Evolutionary conservation across 305 asterid species (phyloP), one percentile per base, ranked within the genome.

Genomic region (Solanum hybrid): DNA sequence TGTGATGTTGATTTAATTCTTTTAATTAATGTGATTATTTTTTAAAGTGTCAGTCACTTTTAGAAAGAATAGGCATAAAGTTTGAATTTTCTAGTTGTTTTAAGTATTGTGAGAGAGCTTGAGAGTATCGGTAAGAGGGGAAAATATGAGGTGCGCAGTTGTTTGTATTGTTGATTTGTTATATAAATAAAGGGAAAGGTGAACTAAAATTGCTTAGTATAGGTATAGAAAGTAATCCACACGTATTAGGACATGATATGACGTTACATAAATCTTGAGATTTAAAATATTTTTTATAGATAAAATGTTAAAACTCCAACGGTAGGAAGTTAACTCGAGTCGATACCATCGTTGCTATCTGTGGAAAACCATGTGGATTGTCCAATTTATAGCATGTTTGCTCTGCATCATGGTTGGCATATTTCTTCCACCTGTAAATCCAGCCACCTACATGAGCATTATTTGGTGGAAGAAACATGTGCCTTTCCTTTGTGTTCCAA

Each of bases 401-500:
- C 4, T 51, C 9, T 51, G 67, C 67, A 51, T 51, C 67, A 51
- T 16, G 10, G n/a, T 16, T 51, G 22, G 4, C 10, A 16, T 51
- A 0, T 51, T 51, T 51, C n/a, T 51, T 51, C 22, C 67, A 51
- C 67, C n/a, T 16, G 4, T 16, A 16, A 51, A 51, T 51, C n/a
- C 9, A 16, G n/a, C n/a, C 4, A 51, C 4, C 67, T 51, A 51
- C 67, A 51, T 51, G 67, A 51, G 8, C n/a, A 16, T 16, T 16
- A 51, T 51, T 51, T 18, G 22, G 22, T 51, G n/a, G 67, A 16
- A 51, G 2, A 16, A 51, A 18, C 98, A 96, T 95, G 92, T 95
- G 46, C 98, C 99, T 94, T 95, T 96, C 91, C 92, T 97, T 90
- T 98, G 93, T n/a, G 99, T 97, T 88, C 98, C 99, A 91, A 51